Conservation (phyloP, 2,329 filamentous ascomycete genomes). For the Hawksworthiomyces lignivorus region DNA sequence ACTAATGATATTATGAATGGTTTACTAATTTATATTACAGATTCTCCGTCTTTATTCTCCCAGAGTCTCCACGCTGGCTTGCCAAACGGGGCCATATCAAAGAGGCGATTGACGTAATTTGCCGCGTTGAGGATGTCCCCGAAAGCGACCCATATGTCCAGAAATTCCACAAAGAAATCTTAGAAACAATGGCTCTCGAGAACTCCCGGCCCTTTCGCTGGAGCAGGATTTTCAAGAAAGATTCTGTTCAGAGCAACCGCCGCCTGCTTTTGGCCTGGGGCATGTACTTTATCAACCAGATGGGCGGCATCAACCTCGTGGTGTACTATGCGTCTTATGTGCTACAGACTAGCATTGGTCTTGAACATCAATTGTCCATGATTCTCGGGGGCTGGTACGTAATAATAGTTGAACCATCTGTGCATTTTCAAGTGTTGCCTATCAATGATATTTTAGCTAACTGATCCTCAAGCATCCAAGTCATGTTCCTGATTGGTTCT, state of each 20-base stretch:
- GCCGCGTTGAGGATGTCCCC: background rate
- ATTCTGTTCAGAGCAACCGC: background rate
- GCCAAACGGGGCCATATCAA: conserved; percentile 26
- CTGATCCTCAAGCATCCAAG: no score
- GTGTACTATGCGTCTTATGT: background rate
- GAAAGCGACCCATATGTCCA: conserved; percentile 13
- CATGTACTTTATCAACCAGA: conserved; percentile 17
- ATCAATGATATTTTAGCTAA: no score
- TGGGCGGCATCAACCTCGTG: conserved; percentile 29
- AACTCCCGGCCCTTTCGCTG: no score
- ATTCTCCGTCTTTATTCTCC: conserved; percentile 24
- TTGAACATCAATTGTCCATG: no score
- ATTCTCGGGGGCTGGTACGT: no score
- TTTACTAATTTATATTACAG: no score
- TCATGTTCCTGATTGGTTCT: background rate
- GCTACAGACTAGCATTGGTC: conserved; percentile 13
- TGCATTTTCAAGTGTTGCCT: no score
- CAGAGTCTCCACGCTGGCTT: conserved; percentile 39
- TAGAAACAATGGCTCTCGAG: conserved; percentile 1
- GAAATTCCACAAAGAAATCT: conserved; percentile 5
- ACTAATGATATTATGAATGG: no score
- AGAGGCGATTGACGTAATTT: conserved; percentile 24
- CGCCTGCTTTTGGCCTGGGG: conserved; percentile 4
- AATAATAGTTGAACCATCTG: no score
- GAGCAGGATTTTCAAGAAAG: no score